Conservation (phyloP, 768 basidiomycete species). For the Auricularia cornea region DNA sequence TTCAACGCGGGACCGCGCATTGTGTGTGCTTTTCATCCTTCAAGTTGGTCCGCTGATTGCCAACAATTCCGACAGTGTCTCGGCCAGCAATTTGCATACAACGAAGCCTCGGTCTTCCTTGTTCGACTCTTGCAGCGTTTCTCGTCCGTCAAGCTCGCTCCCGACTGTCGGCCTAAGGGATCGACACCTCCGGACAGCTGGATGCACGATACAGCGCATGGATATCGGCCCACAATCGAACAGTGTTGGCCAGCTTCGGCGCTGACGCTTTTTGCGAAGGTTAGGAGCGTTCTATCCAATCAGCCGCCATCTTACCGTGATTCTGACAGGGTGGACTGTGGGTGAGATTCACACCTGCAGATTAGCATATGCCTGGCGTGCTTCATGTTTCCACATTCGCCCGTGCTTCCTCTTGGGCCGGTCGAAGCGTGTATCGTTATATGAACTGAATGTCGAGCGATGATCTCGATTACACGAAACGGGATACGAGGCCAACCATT, state of each 20-base stretch:
- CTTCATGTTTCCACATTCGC: too few species aligned
- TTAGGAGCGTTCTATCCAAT: slow-evolving; percentile 11
- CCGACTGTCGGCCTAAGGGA: slow-evolving; percentile 51
- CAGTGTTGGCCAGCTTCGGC: slow-evolving; percentile 54
- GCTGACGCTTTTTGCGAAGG: slow-evolving; percentile 61
- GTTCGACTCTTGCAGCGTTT: slow-evolving; percentile 59
- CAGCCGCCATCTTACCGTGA: too few species aligned
- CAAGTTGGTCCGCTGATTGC: too few species aligned
- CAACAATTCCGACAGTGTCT: slow-evolving; percentile 41
- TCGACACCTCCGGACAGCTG: slow-evolving; percentile 56
- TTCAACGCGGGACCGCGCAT: slow-evolving; percentile 65
- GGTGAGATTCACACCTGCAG: too few species aligned
- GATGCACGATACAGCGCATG: slow-evolving; percentile 26
- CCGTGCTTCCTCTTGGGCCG: too few species aligned
- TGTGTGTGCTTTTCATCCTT: slow-evolving; percentile 15
- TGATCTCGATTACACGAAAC: too few species aligned
- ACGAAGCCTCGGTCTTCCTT: slow-evolving; percentile 67
- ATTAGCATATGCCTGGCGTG: too few species aligned
- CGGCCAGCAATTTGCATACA: slow-evolving; percentile 68
- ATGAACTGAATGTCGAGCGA: too few species aligned
- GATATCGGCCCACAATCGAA: slow-evolving; percentile 43
- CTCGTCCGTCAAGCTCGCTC: slow-evolving; percentile 47
- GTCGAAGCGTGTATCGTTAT: too few species aligned
- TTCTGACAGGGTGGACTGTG: too few species aligned
- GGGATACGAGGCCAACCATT: too few species aligned